Percentiles rank a stretch among this genome's conserved stretches.
phyloP scores from a whole-genome alignment of 2,329 filamentous ascomycete genomes.

The Blumeria graminis region DNA sequence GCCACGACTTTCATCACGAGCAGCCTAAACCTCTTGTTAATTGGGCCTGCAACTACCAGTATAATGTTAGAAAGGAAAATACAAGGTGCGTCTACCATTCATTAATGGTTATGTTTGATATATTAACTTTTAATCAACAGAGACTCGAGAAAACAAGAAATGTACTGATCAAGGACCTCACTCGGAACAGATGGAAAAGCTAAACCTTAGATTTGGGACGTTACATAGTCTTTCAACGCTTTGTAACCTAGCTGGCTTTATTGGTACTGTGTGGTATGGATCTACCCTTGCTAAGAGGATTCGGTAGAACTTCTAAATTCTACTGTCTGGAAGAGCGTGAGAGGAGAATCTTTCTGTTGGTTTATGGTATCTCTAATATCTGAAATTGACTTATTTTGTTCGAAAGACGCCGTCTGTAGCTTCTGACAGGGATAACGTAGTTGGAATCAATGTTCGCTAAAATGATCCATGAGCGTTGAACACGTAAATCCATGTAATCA shows the following conservation, averaged over 20 bases:
- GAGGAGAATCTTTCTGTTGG: too few relatives aligned
- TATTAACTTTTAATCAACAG: conserved; percentile 18
- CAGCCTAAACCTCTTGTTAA: conserved; percentile 40
- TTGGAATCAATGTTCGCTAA: too few relatives aligned
- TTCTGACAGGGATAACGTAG: too few relatives aligned
- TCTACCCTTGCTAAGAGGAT: conserved; percentile 29
- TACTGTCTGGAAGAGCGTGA: too few relatives aligned
- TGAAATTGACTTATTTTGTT: too few relatives aligned
- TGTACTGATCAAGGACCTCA: conserved; percentile 59
- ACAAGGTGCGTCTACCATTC: conserved; percentile 34
- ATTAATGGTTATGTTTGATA: neutral
- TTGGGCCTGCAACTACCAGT: conserved; percentile 53
- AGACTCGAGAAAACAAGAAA: conserved; percentile 73
- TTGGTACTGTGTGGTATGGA: conserved; percentile 54
- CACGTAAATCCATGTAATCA: too few relatives aligned
- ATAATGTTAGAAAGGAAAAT: conserved; percentile 53
- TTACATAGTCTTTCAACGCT: conserved; percentile 65
- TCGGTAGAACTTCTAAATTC: neutral
- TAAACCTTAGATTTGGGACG: conserved; percentile 58
- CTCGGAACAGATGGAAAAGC: conserved; percentile 55
- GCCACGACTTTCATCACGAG: conserved; percentile 45
- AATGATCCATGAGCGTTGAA: too few relatives aligned
- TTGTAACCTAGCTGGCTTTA: conserved; percentile 48
- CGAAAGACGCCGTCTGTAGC: too few relatives aligned
- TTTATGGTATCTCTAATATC: too few relatives aligned